Evolutionary conservation across 331 rosid genomes (phyloP).

Genomic region (Saraca asoca): DNA sequence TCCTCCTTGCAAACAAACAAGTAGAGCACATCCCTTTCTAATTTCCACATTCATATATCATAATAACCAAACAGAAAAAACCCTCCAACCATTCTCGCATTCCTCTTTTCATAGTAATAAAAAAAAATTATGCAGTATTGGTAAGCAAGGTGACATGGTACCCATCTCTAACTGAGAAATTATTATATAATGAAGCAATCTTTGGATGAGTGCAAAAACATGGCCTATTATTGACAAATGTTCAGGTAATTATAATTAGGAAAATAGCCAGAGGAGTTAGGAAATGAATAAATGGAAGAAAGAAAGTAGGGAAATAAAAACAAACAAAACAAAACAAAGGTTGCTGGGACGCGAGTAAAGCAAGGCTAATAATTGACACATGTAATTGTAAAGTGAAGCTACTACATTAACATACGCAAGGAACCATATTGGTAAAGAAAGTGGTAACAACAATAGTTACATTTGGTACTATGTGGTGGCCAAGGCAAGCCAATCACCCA

Average conservation of each 20-base stretch:
- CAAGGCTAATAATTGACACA: slow-evolving; percentile 48
- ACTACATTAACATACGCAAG: slow-evolving; percentile 39
- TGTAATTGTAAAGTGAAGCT: slow-evolving; percentile 30
- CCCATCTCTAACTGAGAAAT: slow-evolving; percentile 56
- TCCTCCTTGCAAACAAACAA: slow-evolving; percentile 42
- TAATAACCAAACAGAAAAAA: slow-evolving; percentile 42
- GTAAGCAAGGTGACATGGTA: slow-evolving; percentile 66
- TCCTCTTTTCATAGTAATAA: slow-evolving; percentile 27
- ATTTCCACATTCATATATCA: slow-evolving; percentile 33
- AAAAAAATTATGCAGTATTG: slow-evolving; percentile 46
- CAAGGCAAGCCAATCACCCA: slow-evolving; percentile 39
- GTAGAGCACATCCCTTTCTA: slow-evolving; percentile 68
- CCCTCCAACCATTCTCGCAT: slow-evolving; percentile 43
- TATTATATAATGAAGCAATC: slow-evolving; percentile 40
- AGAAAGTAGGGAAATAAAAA: neutral
- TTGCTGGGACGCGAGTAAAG: slow-evolving; percentile 39
- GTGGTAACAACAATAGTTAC: slow-evolving; percentile 33
- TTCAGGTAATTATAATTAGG: slow-evolving; percentile 11
- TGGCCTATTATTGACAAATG: neutral
- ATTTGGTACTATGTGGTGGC: slow-evolving; percentile 46
- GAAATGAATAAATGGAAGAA: neutral
- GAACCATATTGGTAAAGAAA: slow-evolving; percentile 39
- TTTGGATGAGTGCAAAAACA: slow-evolving; percentile 39
- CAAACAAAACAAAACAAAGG: neutral
- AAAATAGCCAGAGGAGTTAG: too few species aligned